Conservation (phyloP, 2,329 filamentous ascomycete genomes). For the Aspergillus costaricaensis region DNA sequence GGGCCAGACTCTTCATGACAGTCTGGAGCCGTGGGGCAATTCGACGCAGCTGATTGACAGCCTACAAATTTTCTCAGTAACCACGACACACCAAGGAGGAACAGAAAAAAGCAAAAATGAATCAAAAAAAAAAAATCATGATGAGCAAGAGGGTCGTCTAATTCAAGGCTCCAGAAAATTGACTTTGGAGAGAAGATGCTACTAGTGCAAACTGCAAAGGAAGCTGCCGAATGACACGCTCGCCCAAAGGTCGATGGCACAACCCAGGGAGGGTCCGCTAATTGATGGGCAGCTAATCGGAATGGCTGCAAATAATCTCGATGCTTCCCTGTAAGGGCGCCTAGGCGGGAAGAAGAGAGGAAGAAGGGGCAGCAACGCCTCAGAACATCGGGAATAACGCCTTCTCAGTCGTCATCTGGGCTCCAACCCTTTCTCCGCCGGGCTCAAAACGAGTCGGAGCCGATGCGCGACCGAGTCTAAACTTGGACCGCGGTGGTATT, state of each 20-base stretch:
- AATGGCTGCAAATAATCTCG: not conserved
- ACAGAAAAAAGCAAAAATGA: not conserved
- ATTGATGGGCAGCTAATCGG: not conserved
- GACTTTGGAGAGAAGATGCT: slow-evolving; percentile 1
- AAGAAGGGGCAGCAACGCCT: not conserved
- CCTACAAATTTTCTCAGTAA: not conserved
- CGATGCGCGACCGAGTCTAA: slow-evolving; percentile 9
- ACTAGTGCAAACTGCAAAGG: slow-evolving; percentile 2
- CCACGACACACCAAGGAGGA: not conserved
- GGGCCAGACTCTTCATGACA: not conserved
- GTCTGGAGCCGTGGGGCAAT: not conserved
- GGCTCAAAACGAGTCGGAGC: slow-evolving; percentile 4
- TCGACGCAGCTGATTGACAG: not conserved
- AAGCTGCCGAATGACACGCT: slow-evolving; percentile 6
- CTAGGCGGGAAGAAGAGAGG: not conserved
- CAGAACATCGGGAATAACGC: not conserved
- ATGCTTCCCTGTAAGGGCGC: not conserved
- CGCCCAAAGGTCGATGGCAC: not conserved
- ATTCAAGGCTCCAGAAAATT: not conserved
- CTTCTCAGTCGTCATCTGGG: not conserved
- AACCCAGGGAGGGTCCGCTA: not conserved
- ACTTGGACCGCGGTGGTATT: not conserved
- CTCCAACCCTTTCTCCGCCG: not conserved
- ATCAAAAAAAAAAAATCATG: not conserved
- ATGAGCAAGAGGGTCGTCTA: not conserved